phyloP scores from a whole-genome alignment of 768 basidiomycete species.

The Serendipita sp. region DNA sequence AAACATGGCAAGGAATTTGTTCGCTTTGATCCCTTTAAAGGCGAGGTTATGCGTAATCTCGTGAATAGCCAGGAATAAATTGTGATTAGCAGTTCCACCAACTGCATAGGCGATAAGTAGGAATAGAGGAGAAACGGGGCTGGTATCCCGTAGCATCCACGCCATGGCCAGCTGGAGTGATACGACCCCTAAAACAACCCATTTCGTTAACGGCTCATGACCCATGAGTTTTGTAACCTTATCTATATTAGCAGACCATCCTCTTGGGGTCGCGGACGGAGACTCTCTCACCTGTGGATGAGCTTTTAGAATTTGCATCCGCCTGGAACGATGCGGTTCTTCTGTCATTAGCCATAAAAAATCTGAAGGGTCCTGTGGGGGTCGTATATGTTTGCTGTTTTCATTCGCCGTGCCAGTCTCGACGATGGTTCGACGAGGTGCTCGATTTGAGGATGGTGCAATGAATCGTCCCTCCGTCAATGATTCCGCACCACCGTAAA shows the following conservation, averaged over 20 bases:
- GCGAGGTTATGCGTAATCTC: slow-evolving; percentile 98
- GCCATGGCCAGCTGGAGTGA: slow-evolving; percentile 54
- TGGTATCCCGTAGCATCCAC: slow-evolving; percentile 45
- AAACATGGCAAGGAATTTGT: slow-evolving; percentile 77
- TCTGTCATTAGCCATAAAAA: slow-evolving; percentile 97
- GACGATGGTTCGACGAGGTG: slow-evolving; percentile 36
- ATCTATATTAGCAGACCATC: background rate
- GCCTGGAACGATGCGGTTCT: slow-evolving; percentile 81
- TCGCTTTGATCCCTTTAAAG: slow-evolving; percentile 63
- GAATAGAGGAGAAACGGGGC: slow-evolving; percentile 56
- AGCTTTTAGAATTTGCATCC: slow-evolving; percentile 81
- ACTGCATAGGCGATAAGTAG: slow-evolving; percentile 64
- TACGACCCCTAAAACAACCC: slow-evolving; percentile 70
- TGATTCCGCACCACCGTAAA: slow-evolving; percentile 73
- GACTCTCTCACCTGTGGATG: slow-evolving; percentile 61
- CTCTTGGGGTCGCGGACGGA: background rate
- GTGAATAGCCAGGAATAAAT: slow-evolving; percentile 93
- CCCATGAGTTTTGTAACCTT: slow-evolving; percentile 97
- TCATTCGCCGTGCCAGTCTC: slow-evolving; percentile 21
- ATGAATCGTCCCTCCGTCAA: slow-evolving; percentile 31
- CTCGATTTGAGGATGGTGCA: slow-evolving; percentile 13
- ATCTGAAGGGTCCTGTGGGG: slow-evolving; percentile 63
- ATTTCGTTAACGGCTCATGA: slow-evolving; percentile 81
- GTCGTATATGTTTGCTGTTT: slow-evolving; percentile 27
- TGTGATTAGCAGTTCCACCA: slow-evolving; percentile 94